These are phyloP conservation scores for Cyclocybe aegerita DNA, from an alignment of 768 basidiomycete genomes.

Conservation along the genomic window DNA sequence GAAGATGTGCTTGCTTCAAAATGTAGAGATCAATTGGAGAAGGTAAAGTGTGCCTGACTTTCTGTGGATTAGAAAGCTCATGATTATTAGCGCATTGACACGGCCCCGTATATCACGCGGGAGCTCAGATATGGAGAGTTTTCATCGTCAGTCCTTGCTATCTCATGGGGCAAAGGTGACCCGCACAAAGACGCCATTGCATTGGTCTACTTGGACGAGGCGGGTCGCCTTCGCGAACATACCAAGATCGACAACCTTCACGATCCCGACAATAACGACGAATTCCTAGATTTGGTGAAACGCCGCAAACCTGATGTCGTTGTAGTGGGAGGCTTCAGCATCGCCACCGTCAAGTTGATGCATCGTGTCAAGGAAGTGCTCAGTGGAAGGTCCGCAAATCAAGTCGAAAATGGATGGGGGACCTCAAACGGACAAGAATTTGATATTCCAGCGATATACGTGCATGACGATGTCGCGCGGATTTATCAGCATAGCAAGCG, in stretches of 20 bases:
- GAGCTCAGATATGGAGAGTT: constrained; percentile 70
- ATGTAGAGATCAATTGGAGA: constrained; percentile 67
- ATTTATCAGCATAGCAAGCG: constrained; percentile 91
- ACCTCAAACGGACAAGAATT: constrained; percentile 43
- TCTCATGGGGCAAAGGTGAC: constrained; percentile 96
- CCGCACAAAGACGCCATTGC: constrained; percentile 88
- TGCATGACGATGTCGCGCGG: constrained; percentile 88
- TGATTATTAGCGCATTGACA: constrained; percentile 68
- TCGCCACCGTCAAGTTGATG: constrained; percentile 72
- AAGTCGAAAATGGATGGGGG: constrained; percentile 26
- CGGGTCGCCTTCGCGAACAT: constrained; percentile 89
- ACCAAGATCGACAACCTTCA: constrained; percentile 85
- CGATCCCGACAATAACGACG: constrained; percentile 63
- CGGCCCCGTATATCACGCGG: constrained; percentile 66
- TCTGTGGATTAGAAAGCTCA: constrained; percentile 3
- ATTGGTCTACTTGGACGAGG: constrained; percentile 82
- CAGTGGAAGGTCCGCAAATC: constrained; percentile 23
- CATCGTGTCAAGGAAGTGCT: constrained; percentile 61
- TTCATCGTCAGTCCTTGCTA: constrained; percentile 77
- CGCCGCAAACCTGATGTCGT: constrained; percentile 86
- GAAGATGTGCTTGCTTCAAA: constrained; percentile 78
- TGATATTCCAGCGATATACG: constrained; percentile 76
- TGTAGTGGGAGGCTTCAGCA: constrained; percentile 85
- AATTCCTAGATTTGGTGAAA: constrained; percentile 81
- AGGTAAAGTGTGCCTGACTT: constrained; percentile 45